A percentile compares a stretch with the other conserved stretches of the same genome.
Evolutionary conservation across 306 rosid species (phyloP).

Genomic region (Ceratonia siliqua): DNA sequence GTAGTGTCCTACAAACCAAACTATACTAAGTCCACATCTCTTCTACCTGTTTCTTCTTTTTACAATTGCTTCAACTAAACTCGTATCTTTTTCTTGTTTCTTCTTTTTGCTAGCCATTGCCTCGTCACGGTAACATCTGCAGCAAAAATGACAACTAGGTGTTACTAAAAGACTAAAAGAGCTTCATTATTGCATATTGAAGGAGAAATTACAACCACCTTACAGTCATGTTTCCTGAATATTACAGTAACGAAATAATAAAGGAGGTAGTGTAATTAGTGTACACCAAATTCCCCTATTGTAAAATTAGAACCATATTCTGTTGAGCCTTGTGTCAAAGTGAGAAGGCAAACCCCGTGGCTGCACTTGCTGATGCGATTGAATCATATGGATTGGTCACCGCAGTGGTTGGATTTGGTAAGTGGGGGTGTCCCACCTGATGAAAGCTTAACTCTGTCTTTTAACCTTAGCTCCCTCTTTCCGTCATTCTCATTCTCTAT

Average conservation of each 20-base stretch:
- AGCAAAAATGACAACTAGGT: not conserved
- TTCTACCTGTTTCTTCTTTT: too few species aligned
- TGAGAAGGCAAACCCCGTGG: constrained; percentile 25
- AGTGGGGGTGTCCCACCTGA: constrained; percentile 23
- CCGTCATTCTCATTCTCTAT: constrained; percentile 36
- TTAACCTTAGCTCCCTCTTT: constrained; percentile 15
- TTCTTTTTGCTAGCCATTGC: constrained; percentile 2
- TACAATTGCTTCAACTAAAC: too few species aligned
- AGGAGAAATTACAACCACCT: too few species aligned
- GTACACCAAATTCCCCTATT: too few species aligned
- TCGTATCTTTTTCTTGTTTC: not conserved
- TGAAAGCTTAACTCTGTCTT: not conserved
- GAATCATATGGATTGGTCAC: constrained; percentile 27
- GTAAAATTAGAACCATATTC: constrained; percentile 39
- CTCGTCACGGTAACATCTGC: not conserved
- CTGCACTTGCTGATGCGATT: constrained; percentile 25
- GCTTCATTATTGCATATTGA: constrained; percentile 10
- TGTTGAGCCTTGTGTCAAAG: constrained; percentile 13
- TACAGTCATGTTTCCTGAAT: too few species aligned
- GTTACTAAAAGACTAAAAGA: not conserved
- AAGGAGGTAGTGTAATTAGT: too few species aligned
- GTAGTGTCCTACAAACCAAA: not conserved
- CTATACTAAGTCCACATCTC: not conserved
- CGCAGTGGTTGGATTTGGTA: constrained; percentile 28
- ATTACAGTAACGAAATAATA: too few species aligned